Evolutionary conservation across 202 grass and related monocot species (phyloP).

Genomic region (Bolboschoenoplectus hybrid): DNA sequence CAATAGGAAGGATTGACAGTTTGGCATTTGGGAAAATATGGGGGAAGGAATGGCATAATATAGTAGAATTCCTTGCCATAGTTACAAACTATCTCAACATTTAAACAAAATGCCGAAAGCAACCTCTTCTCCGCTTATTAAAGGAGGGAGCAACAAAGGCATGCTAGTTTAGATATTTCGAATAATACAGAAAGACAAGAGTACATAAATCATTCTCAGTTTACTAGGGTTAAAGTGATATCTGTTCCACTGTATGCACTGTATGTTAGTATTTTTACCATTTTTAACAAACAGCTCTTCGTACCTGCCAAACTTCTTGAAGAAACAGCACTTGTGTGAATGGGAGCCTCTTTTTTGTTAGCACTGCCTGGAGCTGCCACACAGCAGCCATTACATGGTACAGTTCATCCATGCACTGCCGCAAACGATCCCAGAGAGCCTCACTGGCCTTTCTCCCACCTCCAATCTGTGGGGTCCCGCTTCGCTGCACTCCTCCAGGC

Average conservation of each 20-base stretch:
- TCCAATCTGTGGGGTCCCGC: conserved; percentile 90
- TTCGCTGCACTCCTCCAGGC: conserved; percentile 93
- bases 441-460: conserved; percentile 76
- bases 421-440: conserved; percentile 93
- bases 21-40: conserved; percentile 8
- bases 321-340: conserved; percentile 96
- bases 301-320: conserved; percentile 98
- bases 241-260: conserved; percentile 9
- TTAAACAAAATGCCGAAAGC: not conserved
- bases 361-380: conserved; percentile 92
- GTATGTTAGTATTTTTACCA: not conserved
- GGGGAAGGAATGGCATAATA: not conserved
- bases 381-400: conserved; percentile 72
- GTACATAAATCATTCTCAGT: not conserved
- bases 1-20: not conserved
- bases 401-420: conserved; percentile 86
- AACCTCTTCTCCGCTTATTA: conserved; percentile 3
- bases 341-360: conserved; percentile 89
- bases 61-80: not conserved
- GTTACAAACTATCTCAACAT: not conserved
- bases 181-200: not conserved
- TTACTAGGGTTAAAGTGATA: not conserved
- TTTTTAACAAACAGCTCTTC: conserved; percentile 9
- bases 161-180: not conserved
- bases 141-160: no score